phyloP scores from a whole-genome alignment of 2,329 filamentous ascomycete genomes.

The Aspergillus caelatus region DNA sequence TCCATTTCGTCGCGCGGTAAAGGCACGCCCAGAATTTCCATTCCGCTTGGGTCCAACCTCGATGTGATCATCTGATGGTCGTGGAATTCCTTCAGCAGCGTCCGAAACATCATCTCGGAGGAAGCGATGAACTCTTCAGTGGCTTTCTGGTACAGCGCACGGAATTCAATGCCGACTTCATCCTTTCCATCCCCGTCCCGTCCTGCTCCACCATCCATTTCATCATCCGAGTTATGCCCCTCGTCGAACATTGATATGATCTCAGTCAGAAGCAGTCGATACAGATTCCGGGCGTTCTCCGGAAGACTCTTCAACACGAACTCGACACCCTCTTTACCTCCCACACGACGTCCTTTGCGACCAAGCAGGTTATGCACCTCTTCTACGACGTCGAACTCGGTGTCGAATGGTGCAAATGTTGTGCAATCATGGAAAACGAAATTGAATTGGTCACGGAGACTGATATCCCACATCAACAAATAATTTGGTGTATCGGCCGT shows the following conservation, averaged over 20 bases:
- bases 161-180: conserved; percentile 77
- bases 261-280: conserved; percentile 81
- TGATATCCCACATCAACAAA: conserved; percentile 84
- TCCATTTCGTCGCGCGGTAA: conserved; percentile 88
- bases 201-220: conserved; percentile 43
- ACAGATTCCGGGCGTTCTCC: conserved; percentile 87
- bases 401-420: conserved; percentile 75
- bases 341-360: conserved; percentile 74
- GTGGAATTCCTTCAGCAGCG: conserved; percentile 93
- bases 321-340: conserved; percentile 86
- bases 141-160: conserved; percentile 90
- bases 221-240: conserved; percentile 53
- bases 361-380: conserved; percentile 87
- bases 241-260: conserved; percentile 71
- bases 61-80: conserved; percentile 97
- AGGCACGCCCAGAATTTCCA: conserved; percentile 81
- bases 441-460: conserved; percentile 77
- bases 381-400: conserved; percentile 82
- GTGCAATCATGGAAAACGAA: conserved; percentile 94
- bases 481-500: conserved; percentile 90
- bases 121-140: conserved; percentile 96
- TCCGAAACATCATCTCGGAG: conserved; percentile 93
- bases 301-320: conserved; percentile 90
- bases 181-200: conserved; percentile 30
- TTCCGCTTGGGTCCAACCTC: conserved; percentile 80